Evolutionary conservation across 805 yeast species (phyloP), one percentile per base, ranked within the genome.

Genomic region (Saturnispora saitoi): DNA sequence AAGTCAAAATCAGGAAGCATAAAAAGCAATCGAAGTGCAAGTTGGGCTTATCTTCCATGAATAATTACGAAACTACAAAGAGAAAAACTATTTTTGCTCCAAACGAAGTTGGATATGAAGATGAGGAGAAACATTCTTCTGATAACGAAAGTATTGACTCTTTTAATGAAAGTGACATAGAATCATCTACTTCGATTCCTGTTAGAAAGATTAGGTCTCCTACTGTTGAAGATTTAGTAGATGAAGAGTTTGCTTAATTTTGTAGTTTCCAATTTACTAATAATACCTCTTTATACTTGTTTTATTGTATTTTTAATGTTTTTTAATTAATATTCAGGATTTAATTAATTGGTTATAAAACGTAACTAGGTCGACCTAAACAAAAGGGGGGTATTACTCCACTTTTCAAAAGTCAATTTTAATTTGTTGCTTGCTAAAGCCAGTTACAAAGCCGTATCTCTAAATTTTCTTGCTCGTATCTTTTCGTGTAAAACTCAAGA

Each of bases 41-140:
- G 5, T 34, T 34, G 19, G 28, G 32, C 26, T 5, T 8, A 24
- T 28, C 32, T 26, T 34, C 52, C 8, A 49, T 60, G 43, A 59
- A 55, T 37, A 63, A 63, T 45, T 63, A 63, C 37, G 54, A 55
- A 26, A 63, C 67, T 1, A 43, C 49, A 19, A 49, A 47, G 7
- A 55, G 67, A 40, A 58, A 54, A 42, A 58, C 66, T 1, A 50
- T 47, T 4, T 53, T 61, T 43, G 51, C 56, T 9, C 63, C 65
- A 31, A 32, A 48, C 22, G 45, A 48, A 22, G 37, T 45, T 9
- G 54, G 40, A 12, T 45, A 38, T 30, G 22, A 30, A 24, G 31
- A 45, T 11, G 43, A 41, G 7, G 53, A 48, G 14, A 48, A 43
- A 12, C 49, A 32, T 2, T 39, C 17, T 2, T 39, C 44, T 22